These are phyloP conservation scores for Tulasnella calospora DNA, from an alignment of 768 basidiomycete species.

Conservation along the genomic window DNA sequence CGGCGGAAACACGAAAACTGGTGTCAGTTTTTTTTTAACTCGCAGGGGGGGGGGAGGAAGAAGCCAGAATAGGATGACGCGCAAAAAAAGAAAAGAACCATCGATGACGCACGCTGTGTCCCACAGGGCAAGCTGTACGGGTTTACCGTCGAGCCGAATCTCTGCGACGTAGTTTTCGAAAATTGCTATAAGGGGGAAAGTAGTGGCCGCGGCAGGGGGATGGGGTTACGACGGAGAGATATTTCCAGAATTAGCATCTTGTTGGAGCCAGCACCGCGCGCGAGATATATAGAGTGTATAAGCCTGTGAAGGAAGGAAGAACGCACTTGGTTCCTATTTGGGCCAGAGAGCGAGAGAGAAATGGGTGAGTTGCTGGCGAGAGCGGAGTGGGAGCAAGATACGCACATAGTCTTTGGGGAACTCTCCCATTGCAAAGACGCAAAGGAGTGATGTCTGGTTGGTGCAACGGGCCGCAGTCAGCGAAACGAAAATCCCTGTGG, in stretches of 20 bases:
- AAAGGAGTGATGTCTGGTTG: conserved; percentile 65
- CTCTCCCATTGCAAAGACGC: conserved; percentile 88
- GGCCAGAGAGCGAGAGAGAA: neutral
- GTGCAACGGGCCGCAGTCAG: conserved; percentile 21
- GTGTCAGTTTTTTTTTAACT: neutral
- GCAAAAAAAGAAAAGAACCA: neutral
- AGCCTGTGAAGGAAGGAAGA: conserved; percentile 30
- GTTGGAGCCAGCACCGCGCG: neutral
- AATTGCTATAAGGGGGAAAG: conserved; percentile 54
- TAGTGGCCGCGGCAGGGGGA: conserved; percentile 18
- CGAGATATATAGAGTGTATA: neutral
- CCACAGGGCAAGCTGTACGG: conserved; percentile 95
- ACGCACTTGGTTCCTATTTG: conserved; percentile 56
- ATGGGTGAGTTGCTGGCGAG: neutral
- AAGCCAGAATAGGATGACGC: neutral
- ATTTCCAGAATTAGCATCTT: neutral
- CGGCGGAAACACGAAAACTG: neutral
- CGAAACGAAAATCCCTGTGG: neutral
- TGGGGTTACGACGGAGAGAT: neutral
- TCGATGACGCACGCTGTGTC: conserved; percentile 84
- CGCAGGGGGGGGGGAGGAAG: neutral
- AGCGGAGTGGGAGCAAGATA: conserved; percentile 30
- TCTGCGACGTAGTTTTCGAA: conserved; percentile 99
- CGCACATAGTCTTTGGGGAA: conserved; percentile 94
- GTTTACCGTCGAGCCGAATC: conserved; percentile 94